Percentiles rank a stretch among this genome's conserved stretches.
phyloP scores from a whole-genome alignment of 2,329 filamentous ascomycete species.

The Shiraia bambusicola region DNA sequence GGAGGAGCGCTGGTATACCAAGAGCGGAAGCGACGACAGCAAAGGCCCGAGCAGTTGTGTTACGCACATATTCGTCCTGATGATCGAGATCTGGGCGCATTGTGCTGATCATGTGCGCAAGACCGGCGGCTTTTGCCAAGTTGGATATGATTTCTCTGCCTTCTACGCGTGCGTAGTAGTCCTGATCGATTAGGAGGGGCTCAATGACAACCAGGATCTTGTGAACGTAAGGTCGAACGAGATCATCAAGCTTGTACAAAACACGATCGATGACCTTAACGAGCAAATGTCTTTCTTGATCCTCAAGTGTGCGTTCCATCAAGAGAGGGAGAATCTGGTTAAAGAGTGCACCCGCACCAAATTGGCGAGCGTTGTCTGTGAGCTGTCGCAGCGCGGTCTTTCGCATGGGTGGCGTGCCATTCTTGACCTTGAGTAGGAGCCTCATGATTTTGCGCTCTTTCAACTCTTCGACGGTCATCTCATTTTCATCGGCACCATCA shows the following conservation, averaged over 20 bases:
- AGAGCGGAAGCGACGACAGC: conserved; percentile 95
- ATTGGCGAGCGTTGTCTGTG: conserved; percentile 94
- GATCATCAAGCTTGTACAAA: conserved; percentile 95
- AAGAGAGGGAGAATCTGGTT: conserved; percentile 95
- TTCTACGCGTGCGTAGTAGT: conserved; percentile 98
- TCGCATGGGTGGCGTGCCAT: conserved; percentile 96
- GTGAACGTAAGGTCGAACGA: conserved; percentile 94
- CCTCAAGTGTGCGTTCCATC: conserved; percentile 97
- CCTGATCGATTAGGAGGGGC: conserved; percentile 97
- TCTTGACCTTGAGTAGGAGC: conserved; percentile 95
- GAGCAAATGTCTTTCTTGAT: conserved; percentile 94
- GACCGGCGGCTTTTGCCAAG: conserved; percentile 90
- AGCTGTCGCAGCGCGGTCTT: conserved; percentile 97
- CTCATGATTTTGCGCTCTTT: conserved; percentile 99
- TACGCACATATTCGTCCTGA: conserved; percentile 96
- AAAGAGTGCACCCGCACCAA: conserved; percentile 90
- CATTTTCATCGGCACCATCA: conserved; percentile 88
- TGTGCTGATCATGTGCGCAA: conserved; percentile 98
- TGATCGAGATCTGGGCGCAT: conserved; percentile 99
- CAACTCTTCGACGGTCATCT: conserved; percentile 87
- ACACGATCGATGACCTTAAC: conserved; percentile 99
- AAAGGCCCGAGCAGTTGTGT: conserved; percentile 95
- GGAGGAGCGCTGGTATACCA: conserved; percentile 90
- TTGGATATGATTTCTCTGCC: conserved; percentile 99
- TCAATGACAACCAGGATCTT: conserved; percentile 99